These are phyloP conservation scores for Xylariaceae sp. DNA, from an alignment of 2,329 filamentous ascomycete genomes.

Conservation along the genomic window DNA sequence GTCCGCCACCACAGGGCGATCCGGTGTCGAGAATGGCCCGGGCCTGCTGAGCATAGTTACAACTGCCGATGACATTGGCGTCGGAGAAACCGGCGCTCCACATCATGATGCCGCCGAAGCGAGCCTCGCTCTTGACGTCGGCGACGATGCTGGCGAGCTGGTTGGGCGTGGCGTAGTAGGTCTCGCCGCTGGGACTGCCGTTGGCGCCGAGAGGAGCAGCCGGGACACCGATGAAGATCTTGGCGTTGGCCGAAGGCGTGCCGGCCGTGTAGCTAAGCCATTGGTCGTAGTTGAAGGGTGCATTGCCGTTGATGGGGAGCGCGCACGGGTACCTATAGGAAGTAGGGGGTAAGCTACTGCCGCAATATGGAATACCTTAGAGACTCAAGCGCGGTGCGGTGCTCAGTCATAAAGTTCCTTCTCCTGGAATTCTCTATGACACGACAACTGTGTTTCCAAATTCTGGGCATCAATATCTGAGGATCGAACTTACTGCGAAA, in stretches of 20 bases:
- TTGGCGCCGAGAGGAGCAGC: conserved; percentile 47
- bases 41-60: conserved; percentile 50
- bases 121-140: conserved; percentile 36
- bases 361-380: no score
- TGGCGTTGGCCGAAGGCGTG: conserved; percentile 45
- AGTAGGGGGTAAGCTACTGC: conserved; percentile 9
- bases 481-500: neutral
- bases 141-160: conserved; percentile 42
- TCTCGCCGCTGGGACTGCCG: conserved; percentile 41
- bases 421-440: no score
- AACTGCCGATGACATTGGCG: conserved; percentile 43
- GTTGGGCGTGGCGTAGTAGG: conserved; percentile 45
- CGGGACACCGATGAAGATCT: conserved; percentile 50
- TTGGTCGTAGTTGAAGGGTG: conserved; percentile 46
- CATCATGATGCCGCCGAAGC: conserved; percentile 50
- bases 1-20: conserved; percentile 33
- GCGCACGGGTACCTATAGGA: conserved; percentile 40
- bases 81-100: conserved; percentile 52
- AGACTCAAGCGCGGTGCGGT: no score
- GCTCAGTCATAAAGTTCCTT: no score
- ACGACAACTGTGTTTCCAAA: no score
- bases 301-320: conserved; percentile 43
- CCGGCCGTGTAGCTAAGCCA: conserved; percentile 45
- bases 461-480: no score
- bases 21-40: conserved; percentile 45